phyloP scores from a whole-genome alignment of 139 green algal genomes.

The Spirogloea muscicola region DNA sequence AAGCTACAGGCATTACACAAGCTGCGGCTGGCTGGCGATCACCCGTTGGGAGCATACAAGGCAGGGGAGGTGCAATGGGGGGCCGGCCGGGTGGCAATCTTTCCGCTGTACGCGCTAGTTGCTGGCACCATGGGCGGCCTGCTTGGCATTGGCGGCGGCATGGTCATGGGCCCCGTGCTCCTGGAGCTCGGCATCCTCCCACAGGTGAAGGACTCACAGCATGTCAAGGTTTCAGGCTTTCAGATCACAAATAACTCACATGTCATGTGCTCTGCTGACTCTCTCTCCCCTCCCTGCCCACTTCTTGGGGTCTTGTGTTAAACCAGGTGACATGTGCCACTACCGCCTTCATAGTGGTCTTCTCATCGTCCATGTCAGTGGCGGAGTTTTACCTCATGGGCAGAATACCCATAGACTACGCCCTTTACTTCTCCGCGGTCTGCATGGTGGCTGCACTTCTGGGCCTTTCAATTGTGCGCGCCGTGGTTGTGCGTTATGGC shows the following conservation, averaged over 20 bases:
- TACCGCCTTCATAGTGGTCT: slow-evolving; percentile 37
- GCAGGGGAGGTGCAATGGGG: slow-evolving; percentile 7
- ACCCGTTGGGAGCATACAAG: neutral
- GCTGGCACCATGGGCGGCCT: slow-evolving; percentile 27
- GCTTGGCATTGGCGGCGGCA: slow-evolving; percentile 39
- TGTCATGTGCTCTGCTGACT: too few species aligned
- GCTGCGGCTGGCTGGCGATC: neutral
- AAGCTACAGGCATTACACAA: neutral
- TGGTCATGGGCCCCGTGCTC: slow-evolving; percentile 33
- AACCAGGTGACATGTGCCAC: too few species aligned
- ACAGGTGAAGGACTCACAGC: too few species aligned
- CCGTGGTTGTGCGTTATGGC: slow-evolving; percentile 3
- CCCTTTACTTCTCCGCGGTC: slow-evolving; percentile 28
- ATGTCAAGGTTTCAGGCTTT: too few species aligned
- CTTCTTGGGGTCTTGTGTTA: too few species aligned
- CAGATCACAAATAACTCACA: too few species aligned
- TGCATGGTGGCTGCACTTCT: slow-evolving; percentile 4
- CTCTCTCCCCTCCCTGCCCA: too few species aligned
- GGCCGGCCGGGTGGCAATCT: neutral
- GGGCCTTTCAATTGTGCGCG: slow-evolving; percentile 10
- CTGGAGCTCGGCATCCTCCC: slow-evolving; percentile 21
- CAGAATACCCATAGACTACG: slow-evolving; percentile 28
- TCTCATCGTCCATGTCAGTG: slow-evolving; percentile 45
- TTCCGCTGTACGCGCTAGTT: slow-evolving; percentile 5
- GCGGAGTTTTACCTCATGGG: slow-evolving; percentile 39